Conservation (phyloP, 495 filamentous ascomycete species). For the Durotheca rogersii region DNA sequence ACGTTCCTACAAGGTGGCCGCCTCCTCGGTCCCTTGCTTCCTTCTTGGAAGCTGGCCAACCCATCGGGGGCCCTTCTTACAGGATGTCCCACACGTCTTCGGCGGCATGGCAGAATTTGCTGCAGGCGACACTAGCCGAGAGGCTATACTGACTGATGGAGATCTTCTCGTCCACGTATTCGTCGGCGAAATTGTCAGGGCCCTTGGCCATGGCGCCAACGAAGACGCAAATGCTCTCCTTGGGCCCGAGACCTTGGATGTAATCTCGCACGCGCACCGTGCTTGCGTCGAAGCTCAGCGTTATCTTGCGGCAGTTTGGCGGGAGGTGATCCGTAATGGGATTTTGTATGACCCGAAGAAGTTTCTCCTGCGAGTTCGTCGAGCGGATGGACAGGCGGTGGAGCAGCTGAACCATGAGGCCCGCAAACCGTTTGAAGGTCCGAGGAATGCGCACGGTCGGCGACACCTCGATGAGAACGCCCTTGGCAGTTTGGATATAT, state of each 20-base stretch:
- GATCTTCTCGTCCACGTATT: conserved; percentile 93
- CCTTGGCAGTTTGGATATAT: conserved; percentile 96
- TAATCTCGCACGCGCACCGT: conserved; percentile 89
- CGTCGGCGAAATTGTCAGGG: conserved; percentile 90
- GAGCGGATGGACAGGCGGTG: conserved; percentile 95
- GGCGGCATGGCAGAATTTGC: conserved; percentile 98
- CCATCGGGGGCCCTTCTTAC: conserved; percentile 46
- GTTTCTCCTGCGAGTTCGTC: conserved; percentile 92
- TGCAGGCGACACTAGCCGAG: conserved; percentile 94
- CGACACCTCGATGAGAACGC: conserved; percentile 95
- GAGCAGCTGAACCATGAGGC: conserved; percentile 97
- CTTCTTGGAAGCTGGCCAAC: conserved; percentile 13
- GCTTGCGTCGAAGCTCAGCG: conserved; percentile 84
- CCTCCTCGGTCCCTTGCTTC: conserved; percentile 14
- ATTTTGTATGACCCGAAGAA: conserved; percentile 95
- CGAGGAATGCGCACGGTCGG: conserved; percentile 94
- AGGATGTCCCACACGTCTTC: conserved; percentile 96
- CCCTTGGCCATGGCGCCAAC: conserved; percentile 99
- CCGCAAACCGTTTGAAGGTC: conserved; percentile 98
- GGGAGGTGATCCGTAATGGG: conserved; percentile 96
- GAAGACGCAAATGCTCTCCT: conserved; percentile 95
- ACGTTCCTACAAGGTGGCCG: conserved; percentile 29
- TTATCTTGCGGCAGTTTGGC: conserved; percentile 96
- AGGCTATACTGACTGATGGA: conserved; percentile 97
- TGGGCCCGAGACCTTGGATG: conserved; percentile 69